Evolutionary conservation across 768 basidiomycete species (phyloP).

Genomic region (Phaffia australis): DNA sequence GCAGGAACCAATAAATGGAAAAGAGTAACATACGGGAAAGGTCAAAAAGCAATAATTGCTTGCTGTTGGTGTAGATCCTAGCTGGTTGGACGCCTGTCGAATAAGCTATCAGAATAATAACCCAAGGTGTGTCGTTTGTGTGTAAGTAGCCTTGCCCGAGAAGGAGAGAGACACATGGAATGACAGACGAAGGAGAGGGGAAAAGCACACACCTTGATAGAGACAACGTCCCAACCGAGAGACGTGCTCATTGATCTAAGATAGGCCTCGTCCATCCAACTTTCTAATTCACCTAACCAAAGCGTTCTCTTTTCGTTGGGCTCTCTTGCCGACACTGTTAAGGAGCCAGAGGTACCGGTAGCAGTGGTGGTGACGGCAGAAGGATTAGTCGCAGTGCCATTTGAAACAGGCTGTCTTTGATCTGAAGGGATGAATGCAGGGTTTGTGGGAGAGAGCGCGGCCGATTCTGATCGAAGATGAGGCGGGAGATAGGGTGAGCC

Average conservation of each 20-base stretch:
- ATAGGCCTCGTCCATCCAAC: conserved; percentile 97
- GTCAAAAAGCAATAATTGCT: conserved; percentile 86
- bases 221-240: conserved; percentile 65
- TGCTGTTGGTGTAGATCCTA: conserved; percentile 51
- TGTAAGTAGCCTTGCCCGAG: not conserved
- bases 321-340: not conserved
- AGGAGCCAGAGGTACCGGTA: no score
- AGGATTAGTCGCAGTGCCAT: no score
- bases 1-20: conserved; percentile 46
- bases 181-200: not conserved
- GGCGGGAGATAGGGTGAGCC: no score
- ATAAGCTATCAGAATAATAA: conserved; percentile 8
- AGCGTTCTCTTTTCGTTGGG: conserved; percentile 44
- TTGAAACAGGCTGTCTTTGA: no score
- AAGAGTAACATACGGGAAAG: conserved; percentile 64
- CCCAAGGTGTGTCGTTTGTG: conserved; percentile 1
- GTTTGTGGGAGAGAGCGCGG: no score
- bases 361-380: no score
- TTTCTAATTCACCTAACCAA: conserved; percentile 79
- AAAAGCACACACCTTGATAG: conserved; percentile 23
- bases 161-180: conserved; percentile 29
- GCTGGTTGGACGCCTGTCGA: conserved; percentile 46
- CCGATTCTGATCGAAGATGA: no score
- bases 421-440: no score
- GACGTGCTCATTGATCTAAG: conserved; percentile 64